Percentiles rank a stretch among this genome's conserved stretches.
phyloP scores from a whole-genome alignment of 1,284 basidiomycete species.

The Papiliotrema fonsecae region DNA sequence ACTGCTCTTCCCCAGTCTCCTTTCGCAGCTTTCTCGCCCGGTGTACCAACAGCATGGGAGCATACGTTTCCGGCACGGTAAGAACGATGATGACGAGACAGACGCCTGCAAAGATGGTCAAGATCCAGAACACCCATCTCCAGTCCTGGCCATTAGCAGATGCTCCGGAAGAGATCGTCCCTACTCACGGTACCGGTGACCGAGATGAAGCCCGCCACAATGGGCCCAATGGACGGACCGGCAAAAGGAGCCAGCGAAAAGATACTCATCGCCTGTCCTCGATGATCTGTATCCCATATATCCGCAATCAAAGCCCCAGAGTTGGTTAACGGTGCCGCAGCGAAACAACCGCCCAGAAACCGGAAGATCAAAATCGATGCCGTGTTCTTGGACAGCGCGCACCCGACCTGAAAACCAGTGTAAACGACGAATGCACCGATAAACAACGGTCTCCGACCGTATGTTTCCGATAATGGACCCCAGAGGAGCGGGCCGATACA shows the following conservation, averaged over 20 bases:
- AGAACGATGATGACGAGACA: conserved; percentile 53
- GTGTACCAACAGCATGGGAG: conserved; percentile 53
- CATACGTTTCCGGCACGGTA: conserved; percentile 69
- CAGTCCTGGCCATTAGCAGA: conserved; percentile 17
- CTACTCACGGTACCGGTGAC: conserved; percentile 46
- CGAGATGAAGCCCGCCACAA: conserved; percentile 58
- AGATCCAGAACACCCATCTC: conserved; percentile 63
- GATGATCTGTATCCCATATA: conserved; percentile 62
- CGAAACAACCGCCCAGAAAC: conserved; percentile 63
- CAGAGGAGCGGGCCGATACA: conserved; percentile 61
- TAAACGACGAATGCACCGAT: conserved; percentile 63
- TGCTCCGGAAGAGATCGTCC: not conserved
- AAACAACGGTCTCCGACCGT: conserved; percentile 60
- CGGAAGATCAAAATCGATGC: conserved; percentile 62
- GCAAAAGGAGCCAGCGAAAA: conserved; percentile 73
- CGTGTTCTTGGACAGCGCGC: conserved; percentile 60
- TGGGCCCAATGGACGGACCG: conserved; percentile 56
- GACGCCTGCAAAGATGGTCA: conserved; percentile 57
- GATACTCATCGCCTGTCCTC: conserved; percentile 64
- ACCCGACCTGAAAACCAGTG: conserved; percentile 56
- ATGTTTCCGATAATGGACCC: conserved; percentile 54
- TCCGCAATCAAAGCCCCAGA: conserved; percentile 55
- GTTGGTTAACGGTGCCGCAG: conserved; percentile 50
- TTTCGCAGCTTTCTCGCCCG: conserved; percentile 54
- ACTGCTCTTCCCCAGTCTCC: conserved; percentile 63